Percentiles rank a stretch among this genome's conserved stretches.
Conservation (phyloP, 257 asterid genomes). For the Solanum etuberosum region DNA sequence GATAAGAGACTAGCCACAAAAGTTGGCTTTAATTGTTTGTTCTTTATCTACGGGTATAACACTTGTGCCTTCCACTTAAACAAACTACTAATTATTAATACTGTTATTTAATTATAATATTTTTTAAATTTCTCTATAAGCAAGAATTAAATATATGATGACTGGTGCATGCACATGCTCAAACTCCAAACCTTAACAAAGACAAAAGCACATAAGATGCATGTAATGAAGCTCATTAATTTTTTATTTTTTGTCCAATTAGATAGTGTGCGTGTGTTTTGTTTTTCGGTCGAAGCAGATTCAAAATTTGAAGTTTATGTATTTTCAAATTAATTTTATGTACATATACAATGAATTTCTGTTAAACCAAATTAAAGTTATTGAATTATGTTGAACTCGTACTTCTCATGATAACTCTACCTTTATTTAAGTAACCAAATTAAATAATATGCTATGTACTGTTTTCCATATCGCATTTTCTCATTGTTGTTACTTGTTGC, state of each 20-base stretch:
- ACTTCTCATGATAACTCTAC: not conserved
- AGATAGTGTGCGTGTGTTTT: not conserved
- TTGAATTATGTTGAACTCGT: not conserved
- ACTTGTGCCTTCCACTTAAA: not conserved
- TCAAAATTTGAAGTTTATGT: not conserved
- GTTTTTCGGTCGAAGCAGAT: accelerated
- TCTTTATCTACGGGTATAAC: not conserved
- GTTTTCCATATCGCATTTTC: not conserved
- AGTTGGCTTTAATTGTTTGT: not conserved
- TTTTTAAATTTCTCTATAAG: not conserved
- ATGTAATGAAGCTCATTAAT: not conserved
- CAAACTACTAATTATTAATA: not conserved
- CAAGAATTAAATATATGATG: not conserved
- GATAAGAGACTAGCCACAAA: not conserved
- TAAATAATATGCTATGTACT: not conserved
- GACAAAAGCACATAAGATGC: not conserved
- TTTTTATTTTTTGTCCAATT: not conserved
- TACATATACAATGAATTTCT: not conserved
- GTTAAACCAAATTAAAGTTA: accelerated
- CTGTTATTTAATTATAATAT: not conserved
- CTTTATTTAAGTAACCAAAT: not conserved
- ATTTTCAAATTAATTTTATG: not conserved
- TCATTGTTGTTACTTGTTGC: not conserved
- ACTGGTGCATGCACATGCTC: not conserved
- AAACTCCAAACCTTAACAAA: not conserved